Evolutionary conservation across 2,329 filamentous ascomycete genomes (phyloP).

Genomic region (Diaporthe ampelina): DNA sequence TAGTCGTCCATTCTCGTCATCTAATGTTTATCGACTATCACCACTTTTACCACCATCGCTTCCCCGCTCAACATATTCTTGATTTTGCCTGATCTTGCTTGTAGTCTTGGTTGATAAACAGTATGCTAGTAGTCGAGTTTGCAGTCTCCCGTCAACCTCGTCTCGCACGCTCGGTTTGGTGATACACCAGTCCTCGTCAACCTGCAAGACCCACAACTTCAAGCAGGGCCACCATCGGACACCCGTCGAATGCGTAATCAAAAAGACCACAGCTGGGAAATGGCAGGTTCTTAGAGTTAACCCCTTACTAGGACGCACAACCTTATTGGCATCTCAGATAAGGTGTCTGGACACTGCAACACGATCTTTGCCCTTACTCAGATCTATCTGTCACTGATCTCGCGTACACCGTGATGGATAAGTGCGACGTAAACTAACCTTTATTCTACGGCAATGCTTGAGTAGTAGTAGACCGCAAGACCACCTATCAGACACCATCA

Average conservation of each 20-base stretch:
- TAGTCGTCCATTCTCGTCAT: background rate
- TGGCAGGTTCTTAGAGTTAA: background rate
- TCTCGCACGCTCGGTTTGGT: background rate
- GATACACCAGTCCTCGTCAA: background rate
- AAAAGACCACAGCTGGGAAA: background rate
- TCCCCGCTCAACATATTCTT: too few species aligned
- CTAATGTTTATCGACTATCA: background rate
- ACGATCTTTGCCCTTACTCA: background rate
- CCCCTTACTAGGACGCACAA: conserved; percentile 15
- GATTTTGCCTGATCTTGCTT: too few species aligned
- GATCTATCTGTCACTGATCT: background rate
- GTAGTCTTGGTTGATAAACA: too few species aligned
- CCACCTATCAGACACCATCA: background rate
- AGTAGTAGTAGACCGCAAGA: background rate
- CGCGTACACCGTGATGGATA: background rate
- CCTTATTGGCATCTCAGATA: conserved; percentile 10
- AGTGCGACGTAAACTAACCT: background rate
- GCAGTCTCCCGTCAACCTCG: background rate
- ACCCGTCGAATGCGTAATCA: background rate
- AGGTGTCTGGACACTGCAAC: background rate
- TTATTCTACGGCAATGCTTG: background rate
- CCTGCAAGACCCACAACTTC: background rate
- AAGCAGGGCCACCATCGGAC: background rate
- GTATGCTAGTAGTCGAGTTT: background rate
- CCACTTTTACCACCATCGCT: background rate